phyloP scores from a whole-genome alignment of 805 yeast species.

The Ogataea paradorogensis region DNA sequence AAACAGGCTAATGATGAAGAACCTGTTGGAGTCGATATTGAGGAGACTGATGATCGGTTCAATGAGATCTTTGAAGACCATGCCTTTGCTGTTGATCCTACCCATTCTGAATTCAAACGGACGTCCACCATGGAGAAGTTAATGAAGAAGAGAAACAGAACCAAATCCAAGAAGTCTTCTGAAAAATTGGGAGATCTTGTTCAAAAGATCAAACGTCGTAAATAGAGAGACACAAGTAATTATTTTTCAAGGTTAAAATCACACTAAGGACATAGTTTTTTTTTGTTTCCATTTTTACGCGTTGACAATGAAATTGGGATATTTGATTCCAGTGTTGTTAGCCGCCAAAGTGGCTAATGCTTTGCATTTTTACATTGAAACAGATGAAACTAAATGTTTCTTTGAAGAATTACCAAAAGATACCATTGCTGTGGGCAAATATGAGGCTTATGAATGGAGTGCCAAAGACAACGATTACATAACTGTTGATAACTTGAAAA shows the following conservation, averaged over 20 bases:
- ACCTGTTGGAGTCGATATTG: constrained; percentile 51
- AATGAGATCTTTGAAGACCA: constrained; percentile 78
- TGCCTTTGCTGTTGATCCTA: constrained; percentile 92
- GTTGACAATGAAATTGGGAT: constrained; percentile 21
- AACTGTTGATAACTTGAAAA: constrained; percentile 52
- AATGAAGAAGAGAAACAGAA: constrained; percentile 45
- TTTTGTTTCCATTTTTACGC: constrained; percentile 10
- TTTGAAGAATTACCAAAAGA: constrained; percentile 74
- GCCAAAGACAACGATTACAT: constrained; percentile 45
- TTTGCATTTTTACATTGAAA: constrained; percentile 75
- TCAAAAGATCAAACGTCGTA: constrained; percentile 45
- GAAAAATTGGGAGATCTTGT: constrained; percentile 39
- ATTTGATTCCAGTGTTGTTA: constrained; percentile 11
- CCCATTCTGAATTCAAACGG: constrained; percentile 83
- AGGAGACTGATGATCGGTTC: constrained; percentile 82
- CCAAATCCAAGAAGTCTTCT: constrained; percentile 10
- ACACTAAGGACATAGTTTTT: neutral
- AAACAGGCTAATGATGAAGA: constrained; percentile 51
- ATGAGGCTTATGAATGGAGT: constrained; percentile 64
- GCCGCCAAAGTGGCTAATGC: constrained; percentile 35
- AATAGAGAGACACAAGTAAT: constrained; percentile 12
- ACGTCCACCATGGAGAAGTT: constrained; percentile 85
- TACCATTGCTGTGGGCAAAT: constrained; percentile 76
- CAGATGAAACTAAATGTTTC: constrained; percentile 79
- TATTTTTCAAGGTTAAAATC: constrained; percentile 1